Conservation (phyloP, 805 yeast genomes). For the Wickerhamomyces hampshirensis region DNA sequence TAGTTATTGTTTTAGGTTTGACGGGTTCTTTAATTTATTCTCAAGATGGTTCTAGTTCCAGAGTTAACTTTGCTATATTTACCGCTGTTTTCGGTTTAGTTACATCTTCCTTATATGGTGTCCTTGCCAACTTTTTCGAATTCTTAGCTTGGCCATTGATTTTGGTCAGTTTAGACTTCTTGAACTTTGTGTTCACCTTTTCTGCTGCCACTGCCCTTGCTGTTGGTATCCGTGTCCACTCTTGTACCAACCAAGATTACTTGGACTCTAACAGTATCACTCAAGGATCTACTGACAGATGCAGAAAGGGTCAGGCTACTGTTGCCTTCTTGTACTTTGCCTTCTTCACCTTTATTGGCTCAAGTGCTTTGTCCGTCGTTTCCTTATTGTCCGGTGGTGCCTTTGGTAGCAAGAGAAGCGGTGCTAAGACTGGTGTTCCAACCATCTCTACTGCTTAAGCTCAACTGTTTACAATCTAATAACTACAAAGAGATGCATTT, state of each 20-base stretch:
- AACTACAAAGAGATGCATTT: too few species aligned
- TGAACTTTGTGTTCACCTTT: conserved; percentile 87
- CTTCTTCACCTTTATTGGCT: conserved; percentile 66
- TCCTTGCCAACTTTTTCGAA: conserved; percentile 69
- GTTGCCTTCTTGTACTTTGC: conserved; percentile 83
- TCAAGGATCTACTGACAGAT: conserved; percentile 77
- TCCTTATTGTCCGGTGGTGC: conserved; percentile 55
- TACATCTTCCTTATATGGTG: conserved; percentile 75
- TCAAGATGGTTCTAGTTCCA: conserved; percentile 51
- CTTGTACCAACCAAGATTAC: conserved; percentile 70
- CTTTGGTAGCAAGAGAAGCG: conserved; percentile 46
- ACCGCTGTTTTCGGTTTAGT: conserved; percentile 83
- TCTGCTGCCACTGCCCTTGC: conserved; percentile 95
- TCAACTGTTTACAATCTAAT: too few species aligned
- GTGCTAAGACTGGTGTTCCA: conserved; percentile 81
- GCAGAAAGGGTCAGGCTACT: conserved; percentile 91
- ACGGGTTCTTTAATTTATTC: conserved; percentile 84
- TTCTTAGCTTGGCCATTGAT: conserved; percentile 86
- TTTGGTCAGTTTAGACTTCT: conserved; percentile 70
- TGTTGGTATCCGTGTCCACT: conserved; percentile 80
- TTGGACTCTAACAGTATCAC: conserved; percentile 60
- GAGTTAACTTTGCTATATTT: conserved; percentile 86
- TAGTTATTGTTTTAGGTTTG: conserved; percentile 78
- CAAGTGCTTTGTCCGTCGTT: conserved; percentile 47
- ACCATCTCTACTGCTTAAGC: conserved; percentile 80